A percentile compares a stretch with the other conserved stretches of the same genome.
phyloP scores from a whole-genome alignment of 345 rosid species.

The Gossypium raimondii region DNA sequence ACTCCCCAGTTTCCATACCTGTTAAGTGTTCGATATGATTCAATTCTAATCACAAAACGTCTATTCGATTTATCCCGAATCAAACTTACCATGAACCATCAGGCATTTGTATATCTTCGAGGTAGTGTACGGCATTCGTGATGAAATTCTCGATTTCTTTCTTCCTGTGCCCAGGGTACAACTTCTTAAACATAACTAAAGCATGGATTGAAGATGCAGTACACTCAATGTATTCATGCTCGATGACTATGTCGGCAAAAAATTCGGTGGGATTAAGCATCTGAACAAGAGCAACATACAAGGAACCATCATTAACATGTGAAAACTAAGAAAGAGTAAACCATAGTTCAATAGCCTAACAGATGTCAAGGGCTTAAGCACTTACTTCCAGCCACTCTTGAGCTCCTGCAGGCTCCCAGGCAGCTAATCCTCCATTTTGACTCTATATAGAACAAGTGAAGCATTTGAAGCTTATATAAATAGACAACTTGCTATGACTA shows the following conservation, averaged over 20 bases:
- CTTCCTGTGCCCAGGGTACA: constrained; percentile 38
- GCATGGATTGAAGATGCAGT: constrained; percentile 44
- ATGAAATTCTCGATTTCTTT: constrained; percentile 37
- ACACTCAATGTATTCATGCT: constrained; percentile 44
- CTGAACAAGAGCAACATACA: constrained; percentile 14
- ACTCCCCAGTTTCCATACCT: constrained; percentile 48
- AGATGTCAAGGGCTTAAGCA: neutral
- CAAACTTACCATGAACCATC: constrained; percentile 46
- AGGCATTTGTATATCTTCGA: constrained; percentile 31
- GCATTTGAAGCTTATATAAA: neutral
- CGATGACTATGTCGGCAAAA: constrained; percentile 29
- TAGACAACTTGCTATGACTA: neutral
- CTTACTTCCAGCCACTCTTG: constrained; percentile 46
- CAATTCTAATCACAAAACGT: neutral
- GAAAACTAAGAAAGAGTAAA: neutral
- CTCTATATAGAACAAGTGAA: constrained; percentile 39
- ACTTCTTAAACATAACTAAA: constrained; percentile 37
- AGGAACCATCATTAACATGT: neutral
- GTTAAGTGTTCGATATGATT: neutral
- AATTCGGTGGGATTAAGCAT: constrained; percentile 52
- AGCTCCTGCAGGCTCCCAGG: constrained; percentile 64
- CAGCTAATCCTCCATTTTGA: constrained; percentile 56
- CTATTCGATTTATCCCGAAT: neutral
- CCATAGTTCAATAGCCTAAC: neutral
- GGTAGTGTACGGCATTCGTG: constrained; percentile 24